Conservation (phyloP, 169 alveolate species). For the Babesia bigemina region DNA sequence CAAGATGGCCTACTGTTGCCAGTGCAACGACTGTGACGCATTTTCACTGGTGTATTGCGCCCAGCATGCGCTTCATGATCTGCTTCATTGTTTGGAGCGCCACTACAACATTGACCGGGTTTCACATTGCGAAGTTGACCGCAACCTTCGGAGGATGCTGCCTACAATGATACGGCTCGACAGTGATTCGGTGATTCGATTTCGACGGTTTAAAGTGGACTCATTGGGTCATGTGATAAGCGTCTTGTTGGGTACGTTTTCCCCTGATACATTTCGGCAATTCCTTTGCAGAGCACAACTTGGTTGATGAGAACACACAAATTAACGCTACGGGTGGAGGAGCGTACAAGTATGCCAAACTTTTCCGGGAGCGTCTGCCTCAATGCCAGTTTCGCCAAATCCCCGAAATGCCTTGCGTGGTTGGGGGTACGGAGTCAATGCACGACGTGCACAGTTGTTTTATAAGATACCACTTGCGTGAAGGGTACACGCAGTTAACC, state of each 20-base stretch:
- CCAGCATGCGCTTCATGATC: slow-evolving; percentile 10
- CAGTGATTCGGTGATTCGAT: background rate
- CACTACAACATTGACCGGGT: slow-evolving; percentile 2
- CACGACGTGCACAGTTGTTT: slow-evolving; percentile 14
- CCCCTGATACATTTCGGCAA: background rate
- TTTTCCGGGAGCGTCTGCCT: slow-evolving; percentile 20
- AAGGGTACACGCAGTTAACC: slow-evolving; percentile 1
- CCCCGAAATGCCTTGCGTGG: slow-evolving; percentile 45
- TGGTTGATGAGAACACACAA: background rate
- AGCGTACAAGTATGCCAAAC: slow-evolving; percentile 23
- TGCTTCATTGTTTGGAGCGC: slow-evolving; percentile 4
- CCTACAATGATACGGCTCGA: slow-evolving; percentile 18
- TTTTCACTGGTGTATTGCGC: slow-evolving; percentile 5
- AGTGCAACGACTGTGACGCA: background rate
- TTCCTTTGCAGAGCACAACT: slow-evolving; percentile 3
- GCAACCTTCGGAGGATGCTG: background rate
- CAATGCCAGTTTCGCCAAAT: slow-evolving; percentile 6
- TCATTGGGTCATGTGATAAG: slow-evolving; percentile 5
- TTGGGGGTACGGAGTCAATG: slow-evolving; percentile 26
- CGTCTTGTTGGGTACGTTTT: slow-evolving; percentile 19
- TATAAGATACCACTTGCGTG: slow-evolving; percentile 19
- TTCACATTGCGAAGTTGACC: background rate
- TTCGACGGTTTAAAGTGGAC: slow-evolving; percentile 35
- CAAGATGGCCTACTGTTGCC: slow-evolving; percentile 33
- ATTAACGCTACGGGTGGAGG: slow-evolving; percentile 66